phyloP scores from a whole-genome alignment of 2,329 filamentous ascomycete genomes.

The Calcarisporium arbuscula region DNA sequence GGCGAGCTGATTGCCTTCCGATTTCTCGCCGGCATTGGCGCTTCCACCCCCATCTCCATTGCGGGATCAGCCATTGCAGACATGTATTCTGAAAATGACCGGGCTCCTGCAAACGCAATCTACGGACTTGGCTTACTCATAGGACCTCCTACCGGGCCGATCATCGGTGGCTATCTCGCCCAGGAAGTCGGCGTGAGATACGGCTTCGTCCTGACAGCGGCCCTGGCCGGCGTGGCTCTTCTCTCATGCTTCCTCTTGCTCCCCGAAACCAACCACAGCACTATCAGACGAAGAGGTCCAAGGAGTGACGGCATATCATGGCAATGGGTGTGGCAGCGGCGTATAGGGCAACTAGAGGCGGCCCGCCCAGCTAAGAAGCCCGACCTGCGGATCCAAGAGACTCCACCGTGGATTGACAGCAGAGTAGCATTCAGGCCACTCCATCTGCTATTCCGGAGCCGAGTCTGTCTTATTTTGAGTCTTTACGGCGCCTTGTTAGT shows the following conservation, averaged over 20 bases:
- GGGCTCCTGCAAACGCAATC: constrained; percentile 31
- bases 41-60: constrained; percentile 38
- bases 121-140: constrained; percentile 17
- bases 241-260: constrained; percentile 26
- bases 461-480: constrained; percentile 4
- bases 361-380: too few relatives aligned
- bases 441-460: constrained; percentile 1
- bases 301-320: too few relatives aligned
- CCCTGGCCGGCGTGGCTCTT: constrained; percentile 36
- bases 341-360: too few relatives aligned
- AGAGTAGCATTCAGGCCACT: background rate
- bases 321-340: too few relatives aligned
- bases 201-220: constrained; percentile 36
- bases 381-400: too few relatives aligned
- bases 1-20: constrained; percentile 39
- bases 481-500: constrained; percentile 7
- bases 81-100: constrained; percentile 36
- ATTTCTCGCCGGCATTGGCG: constrained; percentile 37
- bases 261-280: constrained; percentile 28
- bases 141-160: constrained; percentile 41
- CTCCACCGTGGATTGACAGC: too few relatives aligned
- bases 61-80: constrained; percentile 47
- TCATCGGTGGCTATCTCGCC: constrained; percentile 40
- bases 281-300: too few relatives aligned
- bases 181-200: constrained; percentile 23